These are phyloP conservation scores for Acacia confusa DNA, from an alignment of 306 rosid species.

Conservation along the genomic window DNA sequence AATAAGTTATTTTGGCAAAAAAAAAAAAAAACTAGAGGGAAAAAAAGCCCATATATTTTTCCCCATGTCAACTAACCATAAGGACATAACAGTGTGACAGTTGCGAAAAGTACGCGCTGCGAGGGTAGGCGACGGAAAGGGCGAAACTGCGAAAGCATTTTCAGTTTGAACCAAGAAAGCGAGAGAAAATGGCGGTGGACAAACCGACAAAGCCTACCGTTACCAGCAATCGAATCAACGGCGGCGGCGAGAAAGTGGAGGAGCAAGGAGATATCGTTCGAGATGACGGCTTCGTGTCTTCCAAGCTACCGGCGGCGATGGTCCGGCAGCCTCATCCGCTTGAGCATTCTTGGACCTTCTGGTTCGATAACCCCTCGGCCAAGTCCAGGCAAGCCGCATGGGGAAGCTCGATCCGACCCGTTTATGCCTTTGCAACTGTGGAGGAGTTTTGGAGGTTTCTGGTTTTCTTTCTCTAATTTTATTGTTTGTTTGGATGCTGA, in stretches of 20 bases:
- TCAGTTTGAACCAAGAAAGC: constrained; percentile 4
- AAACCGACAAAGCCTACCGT: constrained; percentile 45
- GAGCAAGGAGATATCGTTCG: constrained; percentile 87
- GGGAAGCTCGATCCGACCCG: constrained; percentile 73
- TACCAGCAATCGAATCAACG: constrained; percentile 42
- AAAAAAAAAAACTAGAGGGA: too few relatives aligned
- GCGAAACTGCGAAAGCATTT: neutral
- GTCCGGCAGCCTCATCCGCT: constrained; percentile 59
- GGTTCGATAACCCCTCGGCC: constrained; percentile 77
- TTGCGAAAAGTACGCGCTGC: neutral
- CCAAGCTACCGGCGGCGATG: constrained; percentile 40
- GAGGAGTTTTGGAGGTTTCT: constrained; percentile 94
- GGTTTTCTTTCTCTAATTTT: neutral
- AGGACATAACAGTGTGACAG: neutral
- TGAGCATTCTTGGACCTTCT: constrained; percentile 93
- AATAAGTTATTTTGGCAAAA: too few relatives aligned
- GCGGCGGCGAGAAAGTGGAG: constrained; percentile 43
- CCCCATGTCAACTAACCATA: too few relatives aligned
- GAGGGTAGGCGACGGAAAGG: neutral
- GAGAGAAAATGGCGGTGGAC: constrained; percentile 54
- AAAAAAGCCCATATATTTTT: too few relatives aligned
- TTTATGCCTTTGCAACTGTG: constrained; percentile 76
- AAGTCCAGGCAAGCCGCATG: constrained; percentile 65
- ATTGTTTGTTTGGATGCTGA: neutral
- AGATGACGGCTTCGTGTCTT: constrained; percentile 50